Conservation (phyloP, 768 basidiomycete species). For the Macrolepiota albuminosa region DNA sequence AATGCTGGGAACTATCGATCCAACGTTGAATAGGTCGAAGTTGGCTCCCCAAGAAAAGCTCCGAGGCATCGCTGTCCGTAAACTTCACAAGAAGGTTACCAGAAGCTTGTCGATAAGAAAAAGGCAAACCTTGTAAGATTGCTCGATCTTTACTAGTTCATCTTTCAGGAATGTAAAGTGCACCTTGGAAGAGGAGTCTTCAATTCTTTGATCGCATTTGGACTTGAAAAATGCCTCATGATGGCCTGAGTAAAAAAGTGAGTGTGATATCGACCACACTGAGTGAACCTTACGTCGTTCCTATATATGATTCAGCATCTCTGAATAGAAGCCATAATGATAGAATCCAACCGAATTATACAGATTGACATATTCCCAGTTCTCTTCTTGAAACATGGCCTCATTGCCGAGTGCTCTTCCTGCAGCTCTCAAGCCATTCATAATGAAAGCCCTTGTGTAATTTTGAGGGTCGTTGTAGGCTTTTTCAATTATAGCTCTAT, state of each 20-base stretch:
- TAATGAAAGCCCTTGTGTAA: constrained; percentile 70
- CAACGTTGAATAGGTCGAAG: constrained; percentile 86
- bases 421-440: constrained; percentile 77
- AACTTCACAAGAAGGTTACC: constrained; percentile 45
- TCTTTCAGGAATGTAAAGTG: constrained; percentile 54
- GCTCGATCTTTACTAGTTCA: constrained; percentile 83
- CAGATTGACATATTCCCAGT: constrained; percentile 75
- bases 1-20: constrained; percentile 66
- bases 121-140: constrained; percentile 72
- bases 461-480: constrained; percentile 87
- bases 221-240: constrained; percentile 87
- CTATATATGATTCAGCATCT: neutral
- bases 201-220: constrained; percentile 50
- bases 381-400: constrained; percentile 51
- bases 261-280: neutral
- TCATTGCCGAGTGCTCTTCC: constrained; percentile 67
- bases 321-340: neutral
- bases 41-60: constrained; percentile 67
- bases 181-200: constrained; percentile 40
- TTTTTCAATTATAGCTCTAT: constrained; percentile 61
- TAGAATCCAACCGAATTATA: constrained; percentile 33
- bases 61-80: constrained; percentile 63
- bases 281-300: constrained; percentile 15
- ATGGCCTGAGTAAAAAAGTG: constrained; percentile 41
- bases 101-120: neutral